A percentile compares a stretch with the other conserved stretches of the same genome.
These are phyloP conservation scores for Mycena venus DNA, from an alignment of 768 basidiomycete species.

Conservation along the genomic window DNA sequence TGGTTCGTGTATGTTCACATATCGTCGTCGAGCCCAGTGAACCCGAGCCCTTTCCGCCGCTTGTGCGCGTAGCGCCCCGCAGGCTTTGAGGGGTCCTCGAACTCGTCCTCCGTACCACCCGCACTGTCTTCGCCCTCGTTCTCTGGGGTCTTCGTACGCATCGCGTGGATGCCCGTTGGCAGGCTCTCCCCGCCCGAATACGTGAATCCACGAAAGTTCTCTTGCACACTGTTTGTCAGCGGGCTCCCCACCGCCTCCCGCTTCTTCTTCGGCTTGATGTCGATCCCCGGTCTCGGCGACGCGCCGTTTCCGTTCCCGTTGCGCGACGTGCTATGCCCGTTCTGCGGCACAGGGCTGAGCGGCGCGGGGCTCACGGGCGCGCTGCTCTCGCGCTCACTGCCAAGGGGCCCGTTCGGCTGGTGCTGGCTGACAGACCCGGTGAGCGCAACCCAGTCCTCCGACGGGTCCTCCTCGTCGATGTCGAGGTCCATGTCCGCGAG, in stretches of 20 bases:
- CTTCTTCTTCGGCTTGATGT: constrained; percentile 66
- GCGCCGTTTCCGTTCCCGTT: constrained; percentile 35
- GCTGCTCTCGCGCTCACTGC: constrained; percentile 59
- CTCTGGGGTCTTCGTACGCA: constrained; percentile 37
- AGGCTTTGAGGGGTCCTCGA: constrained; percentile 72
- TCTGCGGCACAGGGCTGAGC: constrained; percentile 36
- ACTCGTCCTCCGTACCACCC: constrained; percentile 80
- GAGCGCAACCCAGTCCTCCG: constrained; percentile 72
- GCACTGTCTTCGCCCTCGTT: constrained; percentile 61
- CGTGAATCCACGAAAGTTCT: constrained; percentile 96
- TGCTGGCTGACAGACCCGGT: constrained; percentile 54
- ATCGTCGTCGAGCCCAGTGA: constrained; percentile 56
- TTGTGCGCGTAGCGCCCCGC: constrained; percentile 80
- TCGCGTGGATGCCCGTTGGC: constrained; percentile 55
- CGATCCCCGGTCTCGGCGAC: constrained; percentile 54
- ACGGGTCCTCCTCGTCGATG: constrained; percentile 75
- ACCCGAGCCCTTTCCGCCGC: constrained; percentile 61
- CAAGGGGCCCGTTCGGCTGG: constrained; percentile 84
- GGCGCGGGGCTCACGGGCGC: constrained; percentile 27
- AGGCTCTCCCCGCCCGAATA: constrained; percentile 84
- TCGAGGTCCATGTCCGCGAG: constrained; percentile 64
- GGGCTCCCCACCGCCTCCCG: constrained; percentile 69
- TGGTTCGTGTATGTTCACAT: constrained; percentile 24
- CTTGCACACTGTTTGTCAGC: constrained; percentile 93
- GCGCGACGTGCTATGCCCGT: constrained; percentile 17